Evolutionary conservation across 164 flowering plant species (phyloP), one percentile per base, ranked within the genome.

Genomic region (Vitis rupestris): DNA sequence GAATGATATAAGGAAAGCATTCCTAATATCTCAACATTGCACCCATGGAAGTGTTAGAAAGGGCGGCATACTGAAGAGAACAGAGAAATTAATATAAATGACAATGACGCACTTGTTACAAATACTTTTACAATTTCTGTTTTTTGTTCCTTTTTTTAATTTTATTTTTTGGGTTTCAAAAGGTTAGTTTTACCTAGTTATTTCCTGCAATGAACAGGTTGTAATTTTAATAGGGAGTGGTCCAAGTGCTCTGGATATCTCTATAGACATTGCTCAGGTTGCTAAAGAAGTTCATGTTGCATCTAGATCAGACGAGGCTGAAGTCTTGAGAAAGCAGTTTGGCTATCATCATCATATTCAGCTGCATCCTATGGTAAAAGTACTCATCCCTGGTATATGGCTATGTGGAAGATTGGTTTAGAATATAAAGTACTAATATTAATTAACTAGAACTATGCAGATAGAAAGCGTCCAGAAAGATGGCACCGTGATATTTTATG

Each of bases 281-380:
- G 81, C 88, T 9, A 82, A 79, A 70, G 75, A 84, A 74, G 82
- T 82, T 64, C 86, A 82, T 79, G 16, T 80, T 0, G 72, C 84
- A 31, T 63, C 78, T 44, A 72, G 84, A 76, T 65, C 95, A 61
- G 61, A 58, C 70, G 71, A 64, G 11, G 73, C 56, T 53, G 87
- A 66, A 64, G 50, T 77, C 15, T 55, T 61, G 14, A 70, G 3
- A 57, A 49, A 44, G 27, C 64, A 29, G 23, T 10, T 23, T 23
- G 10, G 27, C 62, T 53, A 16, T 29, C 44, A 65, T 29, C 44
- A 65, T 60, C 51, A 65, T 59, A 59, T 60, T 8, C 66, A 64
- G 74, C 64, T 14, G 13, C 64, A 58, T 72, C 23, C 55, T 9
- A 59, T 61, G 60, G 65, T 66, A 50, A 82, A 69, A 17, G 15